These are phyloP conservation scores for Kwoniella dejecticola DNA, from an alignment of 768 basidiomycete species.

Conservation along the genomic window DNA sequence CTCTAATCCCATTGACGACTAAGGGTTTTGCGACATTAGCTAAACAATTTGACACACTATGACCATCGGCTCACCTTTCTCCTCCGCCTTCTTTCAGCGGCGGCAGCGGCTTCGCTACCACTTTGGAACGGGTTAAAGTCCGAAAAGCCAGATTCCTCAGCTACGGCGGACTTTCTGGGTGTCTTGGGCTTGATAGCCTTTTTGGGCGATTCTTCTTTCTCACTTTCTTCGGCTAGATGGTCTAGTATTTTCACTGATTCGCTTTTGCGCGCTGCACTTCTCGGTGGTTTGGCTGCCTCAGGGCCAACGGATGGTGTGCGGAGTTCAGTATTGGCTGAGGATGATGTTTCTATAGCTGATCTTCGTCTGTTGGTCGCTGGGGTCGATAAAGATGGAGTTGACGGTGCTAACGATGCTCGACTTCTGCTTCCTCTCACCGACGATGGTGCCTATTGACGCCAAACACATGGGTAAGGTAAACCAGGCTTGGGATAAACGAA, in stretches of 20 bases:
- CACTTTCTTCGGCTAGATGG: slow-evolving; percentile 30
- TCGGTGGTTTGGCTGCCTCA: background rate
- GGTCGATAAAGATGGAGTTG: slow-evolving; percentile 1
- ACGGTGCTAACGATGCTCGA: slow-evolving; percentile 21
- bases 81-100: slow-evolving; percentile 38
- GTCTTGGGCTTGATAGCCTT: slow-evolving; percentile 30
- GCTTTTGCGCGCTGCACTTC: slow-evolving; percentile 17
- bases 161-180: slow-evolving; percentile 26
- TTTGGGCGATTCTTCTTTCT: slow-evolving; percentile 25
- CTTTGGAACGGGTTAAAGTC: slow-evolving; percentile 55
- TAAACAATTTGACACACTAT: background rate
- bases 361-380: slow-evolving; percentile 5
- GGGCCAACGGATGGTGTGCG: slow-evolving; percentile 17
- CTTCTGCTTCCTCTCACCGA: slow-evolving; percentile 12
- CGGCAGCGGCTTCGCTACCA: slow-evolving; percentile 47
- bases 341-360: slow-evolving; percentile 14
- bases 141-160: slow-evolving; percentile 50
- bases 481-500: background rate
- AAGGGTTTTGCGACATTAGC: background rate
- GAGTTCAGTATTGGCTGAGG: slow-evolving; percentile 14
- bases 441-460: slow-evolving; percentile 17
- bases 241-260: slow-evolving; percentile 20
- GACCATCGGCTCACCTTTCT: slow-evolving; percentile 34
- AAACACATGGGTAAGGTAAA: background rate
- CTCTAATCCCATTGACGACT: slow-evolving; percentile 40